phyloP scores from a whole-genome alignment of 345 rosid genomes.

The Clarkia xantiana region DNA sequence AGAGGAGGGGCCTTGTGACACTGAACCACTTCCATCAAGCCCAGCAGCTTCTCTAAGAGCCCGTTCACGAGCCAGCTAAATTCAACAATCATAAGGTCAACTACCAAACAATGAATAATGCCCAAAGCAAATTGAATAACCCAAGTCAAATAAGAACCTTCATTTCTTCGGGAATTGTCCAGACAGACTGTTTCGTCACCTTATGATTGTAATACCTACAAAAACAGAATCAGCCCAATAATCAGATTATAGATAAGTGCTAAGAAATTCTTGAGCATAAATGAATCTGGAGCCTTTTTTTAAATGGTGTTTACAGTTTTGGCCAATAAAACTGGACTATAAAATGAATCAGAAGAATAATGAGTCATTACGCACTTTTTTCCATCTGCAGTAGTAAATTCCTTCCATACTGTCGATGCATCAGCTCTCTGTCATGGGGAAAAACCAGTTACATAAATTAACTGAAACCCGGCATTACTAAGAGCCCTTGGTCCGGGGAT shows the following conservation, averaged over 20 bases:
- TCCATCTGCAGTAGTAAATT: constrained; percentile 82
- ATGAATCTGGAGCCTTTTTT: no score
- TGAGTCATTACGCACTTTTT: constrained; percentile 36
- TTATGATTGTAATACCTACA: constrained; percentile 90
- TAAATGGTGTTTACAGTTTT: no score
- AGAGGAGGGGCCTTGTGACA: constrained; percentile 28
- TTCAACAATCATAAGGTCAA: constrained; percentile 13
- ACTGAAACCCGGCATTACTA: constrained; percentile 7
- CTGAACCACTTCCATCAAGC: constrained; percentile 25
- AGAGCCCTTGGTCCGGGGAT: constrained; percentile 3
- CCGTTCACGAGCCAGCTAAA: constrained; percentile 93
- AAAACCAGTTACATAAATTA: constrained; percentile 9
- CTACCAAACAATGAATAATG: constrained; percentile 5
- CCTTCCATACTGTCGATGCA: constrained; percentile 99
- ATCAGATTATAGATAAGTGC: no score
- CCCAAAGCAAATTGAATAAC: constrained; percentile 7
- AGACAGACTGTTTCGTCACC: constrained; percentile 82
- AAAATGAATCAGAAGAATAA: neutral
- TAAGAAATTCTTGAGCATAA: no score
- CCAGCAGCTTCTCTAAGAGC: constrained; percentile 43
- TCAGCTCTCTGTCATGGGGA: constrained; percentile 66
- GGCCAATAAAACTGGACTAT: no score
- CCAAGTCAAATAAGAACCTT: constrained; percentile 28
- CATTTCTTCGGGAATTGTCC: constrained; percentile 94
- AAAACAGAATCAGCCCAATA: constrained; percentile 1